Conservation (phyloP, 2,329 filamentous ascomycete genomes). For the Arthrobotrys iridis region DNA sequence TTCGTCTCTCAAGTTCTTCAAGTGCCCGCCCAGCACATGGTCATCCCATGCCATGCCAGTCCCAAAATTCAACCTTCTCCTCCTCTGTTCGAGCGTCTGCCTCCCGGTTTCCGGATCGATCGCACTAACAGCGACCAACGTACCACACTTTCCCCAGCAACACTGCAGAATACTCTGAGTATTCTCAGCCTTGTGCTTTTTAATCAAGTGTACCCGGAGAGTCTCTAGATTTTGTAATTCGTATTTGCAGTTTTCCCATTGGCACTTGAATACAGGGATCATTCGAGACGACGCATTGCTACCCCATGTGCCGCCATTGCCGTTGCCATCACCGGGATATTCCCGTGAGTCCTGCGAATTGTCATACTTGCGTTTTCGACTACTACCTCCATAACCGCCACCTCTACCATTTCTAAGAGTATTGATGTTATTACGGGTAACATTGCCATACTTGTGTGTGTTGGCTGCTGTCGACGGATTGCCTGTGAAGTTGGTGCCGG, state of each 20-base stretch:
- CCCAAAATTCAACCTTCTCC: constrained; percentile 57
- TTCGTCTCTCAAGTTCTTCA: constrained; percentile 53
- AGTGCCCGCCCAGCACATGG: constrained; percentile 56
- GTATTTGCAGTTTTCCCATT: constrained; percentile 68
- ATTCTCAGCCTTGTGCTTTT: constrained; percentile 65
- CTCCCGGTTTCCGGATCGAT: constrained; percentile 55
- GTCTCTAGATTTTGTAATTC: constrained; percentile 72
- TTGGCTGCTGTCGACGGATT: constrained; percentile 28
- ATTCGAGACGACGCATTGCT: not conserved
- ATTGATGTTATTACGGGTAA: constrained; percentile 18
- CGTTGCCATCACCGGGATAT: not conserved
- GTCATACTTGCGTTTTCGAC: constrained; percentile 27
- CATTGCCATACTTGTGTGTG: constrained; percentile 22
- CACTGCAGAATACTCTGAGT: constrained; percentile 62
- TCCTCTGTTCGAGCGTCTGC: constrained; percentile 17
- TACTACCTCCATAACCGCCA: constrained; percentile 12
- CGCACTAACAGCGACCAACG: constrained; percentile 53
- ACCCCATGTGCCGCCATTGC: not conserved
- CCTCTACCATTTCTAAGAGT: not conserved
- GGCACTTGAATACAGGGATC: constrained; percentile 66
- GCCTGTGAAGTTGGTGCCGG: constrained; percentile 1
- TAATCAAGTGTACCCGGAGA: constrained; percentile 69
- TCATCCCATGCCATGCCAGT: constrained; percentile 54
- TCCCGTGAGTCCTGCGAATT: constrained; percentile 23
- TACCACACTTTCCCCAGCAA: constrained; percentile 63